phyloP scores from a whole-genome alignment of 345 rosid genomes.

The Microthlaspi erraticum region DNA sequence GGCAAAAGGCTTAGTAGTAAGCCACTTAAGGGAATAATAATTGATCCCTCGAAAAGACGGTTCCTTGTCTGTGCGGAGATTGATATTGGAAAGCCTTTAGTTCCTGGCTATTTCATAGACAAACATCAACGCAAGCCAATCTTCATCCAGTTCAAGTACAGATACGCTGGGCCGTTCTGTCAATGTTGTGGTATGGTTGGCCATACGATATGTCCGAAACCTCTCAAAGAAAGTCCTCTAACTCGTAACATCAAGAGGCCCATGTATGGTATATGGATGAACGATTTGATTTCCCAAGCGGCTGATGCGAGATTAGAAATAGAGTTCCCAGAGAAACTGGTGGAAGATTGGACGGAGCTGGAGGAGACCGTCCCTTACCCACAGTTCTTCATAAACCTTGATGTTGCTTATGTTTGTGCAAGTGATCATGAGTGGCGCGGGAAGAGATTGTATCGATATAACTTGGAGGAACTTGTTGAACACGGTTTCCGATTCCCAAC shows the following conservation, averaged over 20 bases:
- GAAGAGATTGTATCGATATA: too few relatives aligned
- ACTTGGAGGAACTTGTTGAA: too few relatives aligned
- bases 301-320: background rate
- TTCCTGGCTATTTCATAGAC: slow-evolving; percentile 14
- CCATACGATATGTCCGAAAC: background rate
- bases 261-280: background rate
- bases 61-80: slow-evolving; percentile 3
- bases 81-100: background rate
- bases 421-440: too few relatives aligned
- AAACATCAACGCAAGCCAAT: background rate
- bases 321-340: background rate
- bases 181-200: background rate
- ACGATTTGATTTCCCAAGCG: too few relatives aligned
- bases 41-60: background rate
- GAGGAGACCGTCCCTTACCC: slow-evolving; percentile 13
- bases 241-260: slow-evolving; percentile 3
- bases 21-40: background rate
- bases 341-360: background rate
- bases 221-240: background rate
- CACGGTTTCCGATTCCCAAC: too few relatives aligned
- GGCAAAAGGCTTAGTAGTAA: slow-evolving; percentile 1
- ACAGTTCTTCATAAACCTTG: slow-evolving; percentile 9
- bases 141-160: slow-evolving; percentile 2
- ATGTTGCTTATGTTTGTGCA: too few relatives aligned
- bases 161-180: background rate